phyloP scores from a whole-genome alignment of 345 rosid genomes.

The Anastatica hierochuntica region DNA sequence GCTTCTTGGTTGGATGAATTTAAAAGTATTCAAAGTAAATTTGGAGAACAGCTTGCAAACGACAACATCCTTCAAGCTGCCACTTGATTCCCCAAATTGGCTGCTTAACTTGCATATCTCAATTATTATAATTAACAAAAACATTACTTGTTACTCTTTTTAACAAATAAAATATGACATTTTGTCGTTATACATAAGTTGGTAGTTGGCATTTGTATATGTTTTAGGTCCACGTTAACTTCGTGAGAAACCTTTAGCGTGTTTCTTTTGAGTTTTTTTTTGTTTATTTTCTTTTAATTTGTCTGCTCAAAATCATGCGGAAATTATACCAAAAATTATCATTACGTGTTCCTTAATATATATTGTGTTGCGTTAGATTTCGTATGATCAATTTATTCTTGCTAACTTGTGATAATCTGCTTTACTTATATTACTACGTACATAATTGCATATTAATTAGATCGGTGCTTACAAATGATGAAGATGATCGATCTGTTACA shows the following conservation, averaged over 20 bases:
- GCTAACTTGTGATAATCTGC: background rate
- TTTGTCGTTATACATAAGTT: conserved; percentile 8
- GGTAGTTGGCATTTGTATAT: conserved; percentile 2
- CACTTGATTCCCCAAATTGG: conserved; percentile 9
- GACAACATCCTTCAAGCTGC: conserved; percentile 3
- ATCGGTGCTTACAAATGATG: no score
- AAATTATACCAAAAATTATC: no score
- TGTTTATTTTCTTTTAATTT: no score
- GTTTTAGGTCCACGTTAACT: conserved; percentile 10
- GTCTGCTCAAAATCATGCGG: background rate
- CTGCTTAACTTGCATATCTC: background rate
- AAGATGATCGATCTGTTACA: no score
- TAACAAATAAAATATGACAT: background rate
- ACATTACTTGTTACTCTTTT: conserved; percentile 8
- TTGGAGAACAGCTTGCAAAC: conserved; percentile 20
- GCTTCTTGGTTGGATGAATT: conserved; percentile 17
- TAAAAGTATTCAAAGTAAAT: conserved; percentile 10
- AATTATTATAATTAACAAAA: background rate
- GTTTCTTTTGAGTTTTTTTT: conserved; percentile 9
- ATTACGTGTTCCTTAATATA: no score
- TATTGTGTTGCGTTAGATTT: background rate
- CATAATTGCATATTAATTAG: no score
- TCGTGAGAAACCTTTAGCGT: conserved; percentile 12
- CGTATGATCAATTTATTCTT: conserved; percentile 2
- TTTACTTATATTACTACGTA: conserved; percentile 3